Base-by-base conservation (phyloP, 805 yeast genomes). In the Candida cerambycidarum region DNA sequence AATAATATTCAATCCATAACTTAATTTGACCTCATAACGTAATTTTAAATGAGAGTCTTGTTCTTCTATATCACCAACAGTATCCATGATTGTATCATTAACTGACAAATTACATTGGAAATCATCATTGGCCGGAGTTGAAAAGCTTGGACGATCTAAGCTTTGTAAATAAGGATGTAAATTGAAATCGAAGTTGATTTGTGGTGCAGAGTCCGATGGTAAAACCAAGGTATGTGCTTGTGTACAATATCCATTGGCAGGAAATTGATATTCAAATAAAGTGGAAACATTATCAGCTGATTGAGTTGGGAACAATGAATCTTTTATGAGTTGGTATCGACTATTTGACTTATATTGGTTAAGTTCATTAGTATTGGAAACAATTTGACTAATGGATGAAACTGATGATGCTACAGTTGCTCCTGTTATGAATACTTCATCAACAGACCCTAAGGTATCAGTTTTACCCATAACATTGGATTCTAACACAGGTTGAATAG, bases 41-140 rank as follows among this genome's bases (percentile, higher is more conserved):
- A 65, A 51, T 3, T 52, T 59, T 30, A 65, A 52, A 27, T 52
- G 46, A 4, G 44, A 43, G 17, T 56, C 57, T 12, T 57, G 46
- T 27, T 53, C 49, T 27, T 64, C 71, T 8, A 44, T 19, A 43
- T 64, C 70, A 21, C 50, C 52, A 28, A 61, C 51, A 18, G 58
- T 68, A 4, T 65, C 67, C 0, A 68, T 64, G 43, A 65, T 72
- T 32, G 64, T 68, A 32, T 68, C 72, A 44, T 70, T 70, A 15
- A 69, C 62, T 24, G 47, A 55, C 35, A 70, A 54, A 36, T 60
- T 59, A 47, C 69, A 68, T 56, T 67, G 71, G 50, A 70, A 70
- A 18, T 69, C 73, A 24, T 69, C 75, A 39, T 66, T 69, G 9
- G 69, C 57, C 5, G 63, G 51, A 28, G 56, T 59, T 1, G 58